These are phyloP conservation scores for Heliamphora exappendiculata DNA, from an alignment of 148 eudicot species.

Conservation along the genomic window DNA sequence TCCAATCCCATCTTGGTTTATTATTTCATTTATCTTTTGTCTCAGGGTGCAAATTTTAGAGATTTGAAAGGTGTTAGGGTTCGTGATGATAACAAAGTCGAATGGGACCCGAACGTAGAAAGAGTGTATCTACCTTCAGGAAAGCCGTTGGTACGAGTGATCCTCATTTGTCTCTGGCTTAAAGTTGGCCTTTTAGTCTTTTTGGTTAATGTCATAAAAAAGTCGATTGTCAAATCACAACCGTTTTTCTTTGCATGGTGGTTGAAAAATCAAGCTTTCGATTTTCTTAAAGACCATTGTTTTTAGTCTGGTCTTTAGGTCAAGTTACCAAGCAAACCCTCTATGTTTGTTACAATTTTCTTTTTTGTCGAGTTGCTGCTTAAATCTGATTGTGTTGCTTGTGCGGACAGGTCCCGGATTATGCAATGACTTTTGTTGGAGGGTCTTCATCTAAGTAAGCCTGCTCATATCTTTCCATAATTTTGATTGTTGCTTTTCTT, in stretches of 20 bases:
- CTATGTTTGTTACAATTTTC: neutral
- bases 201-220: too few relatives aligned
- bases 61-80: constrained; percentile 64
- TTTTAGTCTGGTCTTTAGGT: too few relatives aligned
- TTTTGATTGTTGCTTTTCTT: neutral
- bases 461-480: neutral
- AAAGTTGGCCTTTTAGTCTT: too few relatives aligned
- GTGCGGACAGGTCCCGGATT: constrained; percentile 58
- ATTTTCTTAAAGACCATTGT: too few relatives aligned
- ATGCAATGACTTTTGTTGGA: constrained; percentile 57
- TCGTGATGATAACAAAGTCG: constrained; percentile 45
- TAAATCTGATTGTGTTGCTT: constrained; percentile 5
- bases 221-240: too few relatives aligned
- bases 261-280: too few relatives aligned
- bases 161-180: too few relatives aligned
- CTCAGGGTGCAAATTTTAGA: constrained; percentile 80
- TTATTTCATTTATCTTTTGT: neutral
- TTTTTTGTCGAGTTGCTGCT: neutral
- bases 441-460: constrained; percentile 72
- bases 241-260: too few relatives aligned
- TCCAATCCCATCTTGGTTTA: neutral
- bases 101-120: constrained; percentile 51
- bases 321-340: too few relatives aligned
- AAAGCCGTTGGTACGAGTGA: constrained; percentile 61
- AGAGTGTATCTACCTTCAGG: constrained; percentile 47